Percentiles rank a stretch among this genome's conserved stretches.
These are phyloP conservation scores for Bacidia gigantensis DNA, from an alignment of 495 filamentous ascomycete species.

Conservation along the genomic window DNA sequence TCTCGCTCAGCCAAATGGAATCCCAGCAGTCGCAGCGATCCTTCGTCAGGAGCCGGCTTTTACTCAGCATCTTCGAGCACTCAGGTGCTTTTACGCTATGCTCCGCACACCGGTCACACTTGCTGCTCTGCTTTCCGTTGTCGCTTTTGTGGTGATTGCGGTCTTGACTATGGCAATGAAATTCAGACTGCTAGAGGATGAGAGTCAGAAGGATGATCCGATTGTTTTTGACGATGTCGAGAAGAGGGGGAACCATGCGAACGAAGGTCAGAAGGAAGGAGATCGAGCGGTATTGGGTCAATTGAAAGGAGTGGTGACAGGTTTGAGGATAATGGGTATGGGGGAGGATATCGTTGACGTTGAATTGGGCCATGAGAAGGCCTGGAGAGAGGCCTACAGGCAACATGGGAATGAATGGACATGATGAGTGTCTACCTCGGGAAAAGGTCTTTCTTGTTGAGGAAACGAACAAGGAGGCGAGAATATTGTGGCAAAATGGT, in stretches of 20 bases:
- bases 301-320: not conserved
- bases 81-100: not conserved
- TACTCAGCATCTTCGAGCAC: not conserved
- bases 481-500: not conserved
- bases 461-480: not conserved
- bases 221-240: not conserved
- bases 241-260: not conserved
- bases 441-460: not conserved
- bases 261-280: not conserved
- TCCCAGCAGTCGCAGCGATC: not conserved
- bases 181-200: not conserved
- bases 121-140: not conserved
- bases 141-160: not conserved
- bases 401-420: not conserved
- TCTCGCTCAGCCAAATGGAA: not conserved
- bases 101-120: not conserved
- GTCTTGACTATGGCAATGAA: not conserved
- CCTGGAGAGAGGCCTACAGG: not conserved
- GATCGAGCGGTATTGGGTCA: not conserved
- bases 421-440: no score
- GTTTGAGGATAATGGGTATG: not conserved
- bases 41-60: not conserved
- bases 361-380: not conserved
- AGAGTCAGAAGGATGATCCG: not conserved
- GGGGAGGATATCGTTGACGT: not conserved